Base-by-base conservation (phyloP, 2,329 filamentous ascomycete genomes). In the Pseudogymnoascus sp. region DNA sequence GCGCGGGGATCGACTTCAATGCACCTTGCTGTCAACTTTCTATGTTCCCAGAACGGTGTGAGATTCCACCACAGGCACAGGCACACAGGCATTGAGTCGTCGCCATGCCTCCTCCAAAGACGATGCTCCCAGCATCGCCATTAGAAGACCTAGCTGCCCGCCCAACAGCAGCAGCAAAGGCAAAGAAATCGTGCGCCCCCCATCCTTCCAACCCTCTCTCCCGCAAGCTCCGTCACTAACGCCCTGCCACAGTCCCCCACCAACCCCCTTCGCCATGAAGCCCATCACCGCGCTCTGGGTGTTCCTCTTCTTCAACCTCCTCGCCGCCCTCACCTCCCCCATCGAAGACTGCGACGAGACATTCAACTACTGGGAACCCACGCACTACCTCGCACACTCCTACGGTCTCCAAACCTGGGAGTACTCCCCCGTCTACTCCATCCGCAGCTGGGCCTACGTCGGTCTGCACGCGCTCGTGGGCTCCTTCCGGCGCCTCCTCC, bases 271-370 rank as follows among this genome's bases (percentile, higher is more conserved):
- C 71, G 81, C 81, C 64, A 78, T 94, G 63, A 80, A 88, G 67
- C 83, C 90, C 61, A 88, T 90, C 66, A 80, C 84, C 54, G 88
- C 88, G 11, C 95, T 97, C 72, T 94, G 89, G 70, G 74, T 90
- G 65, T 94, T 95, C 72, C 77, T 95, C 50, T 77, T 79, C 30
- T 86, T 88, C 65, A 91, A 91, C 70, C 66, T 88, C 16, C 69
- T 93, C 20, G 89, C 93, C 6, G 94, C 93, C 9, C 70, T 88
- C 32, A 93, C 87, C 72, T 87, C 91, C 1, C 94, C 94, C 0
- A 96, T 99, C 66, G 92, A 97, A 73, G 94, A 99, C 74, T 99
- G 94, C 72, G 94, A 99, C 69, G 94, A 99, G 77, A 93, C 93
- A 9, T 99, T 96, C 81, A 99, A 99, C 74, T 99, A 96, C 78